These are phyloP conservation scores for Geosiphon pyriformis DNA, from an alignment of 192 early-diverging fungal genomes.

Conservation along the genomic window DNA sequence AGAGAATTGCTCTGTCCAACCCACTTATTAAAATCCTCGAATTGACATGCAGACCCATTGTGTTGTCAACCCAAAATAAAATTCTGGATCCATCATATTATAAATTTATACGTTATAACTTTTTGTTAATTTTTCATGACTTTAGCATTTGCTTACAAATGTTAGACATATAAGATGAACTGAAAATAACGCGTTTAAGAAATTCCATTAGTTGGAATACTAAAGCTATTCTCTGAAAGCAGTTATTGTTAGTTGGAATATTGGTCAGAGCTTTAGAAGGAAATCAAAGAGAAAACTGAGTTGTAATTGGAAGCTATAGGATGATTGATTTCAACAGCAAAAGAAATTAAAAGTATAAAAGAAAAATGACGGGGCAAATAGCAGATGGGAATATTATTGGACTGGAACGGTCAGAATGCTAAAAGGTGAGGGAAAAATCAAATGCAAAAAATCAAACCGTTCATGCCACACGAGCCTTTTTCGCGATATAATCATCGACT, in stretches of 20 bases:
- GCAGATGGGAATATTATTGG: neutral
- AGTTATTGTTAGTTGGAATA: too few relatives aligned
- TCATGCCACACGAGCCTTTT: neutral
- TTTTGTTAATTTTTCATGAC: too few relatives aligned
- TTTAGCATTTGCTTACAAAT: too few relatives aligned
- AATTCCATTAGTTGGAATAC: too few relatives aligned
- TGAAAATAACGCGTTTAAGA: too few relatives aligned
- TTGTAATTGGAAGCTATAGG: neutral
- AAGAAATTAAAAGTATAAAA: neutral
- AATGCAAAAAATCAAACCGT: neutral
- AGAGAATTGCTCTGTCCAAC: neutral
- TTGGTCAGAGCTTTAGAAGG: neutral
- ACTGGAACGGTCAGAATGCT: too few relatives aligned
- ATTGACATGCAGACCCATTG: neutral
- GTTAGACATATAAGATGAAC: too few relatives aligned
- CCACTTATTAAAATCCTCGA: neutral
- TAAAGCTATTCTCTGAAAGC: too few relatives aligned
- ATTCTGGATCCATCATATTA: neutral
- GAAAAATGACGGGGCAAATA: neutral
- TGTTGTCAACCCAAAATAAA: neutral
- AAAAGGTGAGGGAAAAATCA: too few relatives aligned
- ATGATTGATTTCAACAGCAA: neutral
- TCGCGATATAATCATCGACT: neutral
- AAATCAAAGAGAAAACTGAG: neutral
- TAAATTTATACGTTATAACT: too few relatives aligned